Evolutionary conservation across 1,139 yeast genomes (phyloP).

Genomic region (Spencermartinsiella ligniputridi): DNA sequence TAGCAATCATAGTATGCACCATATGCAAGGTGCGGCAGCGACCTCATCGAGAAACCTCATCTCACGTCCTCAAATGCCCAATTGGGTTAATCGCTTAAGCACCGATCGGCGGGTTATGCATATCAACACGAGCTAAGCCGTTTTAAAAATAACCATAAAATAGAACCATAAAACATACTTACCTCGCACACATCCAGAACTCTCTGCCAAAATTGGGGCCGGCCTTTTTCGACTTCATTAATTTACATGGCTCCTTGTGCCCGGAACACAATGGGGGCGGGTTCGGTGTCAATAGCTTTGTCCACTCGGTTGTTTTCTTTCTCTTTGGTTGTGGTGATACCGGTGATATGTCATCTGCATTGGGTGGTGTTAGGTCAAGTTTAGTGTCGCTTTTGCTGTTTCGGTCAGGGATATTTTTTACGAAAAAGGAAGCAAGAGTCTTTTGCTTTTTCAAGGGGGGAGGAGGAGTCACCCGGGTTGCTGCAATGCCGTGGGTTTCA

Average conservation of each 20-base stretch:
- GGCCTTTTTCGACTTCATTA: constrained; percentile 30
- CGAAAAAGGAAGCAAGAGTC: constrained; percentile 7
- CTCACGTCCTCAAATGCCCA: not conserved
- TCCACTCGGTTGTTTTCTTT: constrained; percentile 22
- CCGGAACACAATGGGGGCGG: constrained; percentile 29
- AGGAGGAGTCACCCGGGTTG: too few species aligned
- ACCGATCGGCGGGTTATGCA: not conserved
- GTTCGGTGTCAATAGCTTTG: constrained; percentile 26
- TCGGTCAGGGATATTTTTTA: not conserved
- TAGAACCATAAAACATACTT: constrained; percentile 11
- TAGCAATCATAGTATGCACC: not conserved
- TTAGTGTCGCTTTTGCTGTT: not conserved
- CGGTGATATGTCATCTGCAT: not conserved
- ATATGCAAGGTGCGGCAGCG: not conserved
- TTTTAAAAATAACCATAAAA: not conserved
- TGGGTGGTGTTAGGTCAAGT: not conserved
- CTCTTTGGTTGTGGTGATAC: not conserved
- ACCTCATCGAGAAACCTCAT: not conserved
- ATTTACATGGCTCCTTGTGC: constrained; percentile 35
- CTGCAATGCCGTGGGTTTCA: too few species aligned
- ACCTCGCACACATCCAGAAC: constrained; percentile 38
- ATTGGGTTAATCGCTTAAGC: not conserved
- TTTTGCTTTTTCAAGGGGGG: constrained; percentile 4
- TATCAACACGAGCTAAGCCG: not conserved
- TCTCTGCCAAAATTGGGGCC: constrained; percentile 38